Evolutionary conservation across 176 grass and related monocot genomes (phyloP).

Genomic region (Thalia dealbata): DNA sequence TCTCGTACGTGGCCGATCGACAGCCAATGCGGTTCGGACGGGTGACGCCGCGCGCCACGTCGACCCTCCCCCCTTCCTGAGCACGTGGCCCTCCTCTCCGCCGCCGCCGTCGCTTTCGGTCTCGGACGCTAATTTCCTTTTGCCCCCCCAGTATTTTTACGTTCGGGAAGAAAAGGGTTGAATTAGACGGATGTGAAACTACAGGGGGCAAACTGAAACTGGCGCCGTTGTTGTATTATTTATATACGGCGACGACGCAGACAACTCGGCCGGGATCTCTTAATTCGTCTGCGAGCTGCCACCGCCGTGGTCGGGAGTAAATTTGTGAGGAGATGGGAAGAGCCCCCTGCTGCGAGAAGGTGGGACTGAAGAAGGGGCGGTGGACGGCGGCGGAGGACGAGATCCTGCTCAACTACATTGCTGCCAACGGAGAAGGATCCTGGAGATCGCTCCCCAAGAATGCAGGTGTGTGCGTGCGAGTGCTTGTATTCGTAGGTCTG

Average conservation of each 20-base stretch:
- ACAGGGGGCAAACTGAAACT: no score
- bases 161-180: no score
- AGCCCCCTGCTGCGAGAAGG: constrained; percentile 94
- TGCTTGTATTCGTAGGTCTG: no score
- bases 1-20: constrained; percentile 27
- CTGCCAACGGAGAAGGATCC: constrained; percentile 64
- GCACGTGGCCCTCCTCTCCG: constrained; percentile 24
- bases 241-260: not conserved
- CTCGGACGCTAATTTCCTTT: no score
- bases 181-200: no score
- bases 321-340: constrained; percentile 47
- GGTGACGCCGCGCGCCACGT: constrained; percentile 27
- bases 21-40: constrained; percentile 19
- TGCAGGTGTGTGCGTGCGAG: constrained; percentile 54
- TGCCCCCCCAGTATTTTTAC: no score
- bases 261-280: not conserved
- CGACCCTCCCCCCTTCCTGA: not conserved
- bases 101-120: constrained; percentile 3
- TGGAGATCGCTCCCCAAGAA: constrained; percentile 94
- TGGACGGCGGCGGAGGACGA: constrained; percentile 89
- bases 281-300: no score
- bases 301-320: no score
- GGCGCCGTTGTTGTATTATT: not conserved
- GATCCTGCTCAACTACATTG: constrained; percentile 57
- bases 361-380: constrained; percentile 71